These are phyloP conservation scores for Pichia terricola DNA, from an alignment of 1,139 yeast genomes.

Conservation along the genomic window DNA sequence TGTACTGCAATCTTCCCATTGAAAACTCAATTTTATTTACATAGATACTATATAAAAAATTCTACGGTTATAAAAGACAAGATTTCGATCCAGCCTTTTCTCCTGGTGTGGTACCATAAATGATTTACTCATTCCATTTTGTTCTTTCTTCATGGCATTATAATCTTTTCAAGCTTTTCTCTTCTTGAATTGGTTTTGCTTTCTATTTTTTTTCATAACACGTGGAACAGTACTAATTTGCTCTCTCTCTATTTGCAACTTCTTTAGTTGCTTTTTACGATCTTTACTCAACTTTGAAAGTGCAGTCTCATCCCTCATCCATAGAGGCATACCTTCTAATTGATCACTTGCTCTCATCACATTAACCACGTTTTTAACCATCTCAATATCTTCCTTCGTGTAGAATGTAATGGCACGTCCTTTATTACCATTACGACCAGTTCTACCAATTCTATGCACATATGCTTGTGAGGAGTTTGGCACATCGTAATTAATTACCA, in stretches of 20 bases:
- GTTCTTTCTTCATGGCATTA: too few relatives aligned
- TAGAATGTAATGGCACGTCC: slow-evolving; percentile 90
- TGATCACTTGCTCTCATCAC: slow-evolving; percentile 94
- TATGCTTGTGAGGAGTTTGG: slow-evolving; percentile 92
- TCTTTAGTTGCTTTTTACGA: slow-evolving; percentile 57
- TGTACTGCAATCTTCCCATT: too few relatives aligned
- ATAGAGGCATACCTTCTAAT: slow-evolving; percentile 51
- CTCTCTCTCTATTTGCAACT: slow-evolving; percentile 53
- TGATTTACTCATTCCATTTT: too few relatives aligned
- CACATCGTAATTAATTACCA: slow-evolving; percentile 93
- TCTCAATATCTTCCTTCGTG: slow-evolving; percentile 76
- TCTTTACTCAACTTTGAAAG: slow-evolving; percentile 59
- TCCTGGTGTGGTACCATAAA: too few relatives aligned
- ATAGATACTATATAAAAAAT: too few relatives aligned
- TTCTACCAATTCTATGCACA: slow-evolving; percentile 97
- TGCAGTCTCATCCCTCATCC: slow-evolving; percentile 55
- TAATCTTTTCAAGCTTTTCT: too few relatives aligned
- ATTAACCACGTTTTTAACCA: slow-evolving; percentile 76
- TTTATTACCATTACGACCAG: slow-evolving; percentile 86
- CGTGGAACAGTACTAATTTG: slow-evolving; percentile 80
- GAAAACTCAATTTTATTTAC: too few relatives aligned
- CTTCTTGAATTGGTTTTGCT: too few relatives aligned
- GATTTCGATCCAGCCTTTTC: too few relatives aligned
- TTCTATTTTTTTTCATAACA: too few relatives aligned
- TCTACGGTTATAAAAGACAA: too few relatives aligned